Conservation (phyloP, 805 yeast species). For the Pichia thaimueangensis region DNA sequence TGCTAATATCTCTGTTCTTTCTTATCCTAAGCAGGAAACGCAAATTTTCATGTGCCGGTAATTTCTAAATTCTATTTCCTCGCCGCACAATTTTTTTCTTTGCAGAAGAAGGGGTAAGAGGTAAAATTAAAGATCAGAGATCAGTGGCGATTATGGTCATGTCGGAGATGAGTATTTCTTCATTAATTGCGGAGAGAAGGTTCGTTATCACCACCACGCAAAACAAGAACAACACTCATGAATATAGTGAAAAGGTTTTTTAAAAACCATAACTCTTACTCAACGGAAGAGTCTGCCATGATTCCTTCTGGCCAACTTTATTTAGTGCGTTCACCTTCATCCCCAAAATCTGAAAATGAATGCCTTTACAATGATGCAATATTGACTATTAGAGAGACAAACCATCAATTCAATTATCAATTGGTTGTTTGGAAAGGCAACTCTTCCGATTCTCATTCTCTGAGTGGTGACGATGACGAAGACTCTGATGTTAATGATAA, state of each 20-base stretch:
- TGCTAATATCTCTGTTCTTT: too few species aligned
- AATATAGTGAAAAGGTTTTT: slow-evolving; percentile 62
- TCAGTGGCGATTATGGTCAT: too few species aligned
- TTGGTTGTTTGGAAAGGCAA: slow-evolving; percentile 62
- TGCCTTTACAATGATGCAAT: slow-evolving; percentile 77
- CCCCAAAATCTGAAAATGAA: slow-evolving; percentile 85
- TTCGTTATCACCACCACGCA: too few species aligned
- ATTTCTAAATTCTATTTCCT: too few species aligned
- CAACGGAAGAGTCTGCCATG: slow-evolving; percentile 55
- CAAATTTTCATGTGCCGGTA: too few species aligned
- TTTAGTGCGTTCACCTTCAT: slow-evolving; percentile 63
- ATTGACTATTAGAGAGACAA: slow-evolving; percentile 61
- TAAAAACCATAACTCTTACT: slow-evolving; percentile 25
- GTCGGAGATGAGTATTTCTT: too few species aligned
- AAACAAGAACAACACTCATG: slow-evolving; percentile 42
- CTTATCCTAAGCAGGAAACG: too few species aligned
- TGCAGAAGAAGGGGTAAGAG: too few species aligned
- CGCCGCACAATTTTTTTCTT: too few species aligned
- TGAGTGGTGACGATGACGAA: slow-evolving; percentile 41
- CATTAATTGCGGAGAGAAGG: too few species aligned
- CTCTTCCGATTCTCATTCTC: slow-evolving; percentile 55
- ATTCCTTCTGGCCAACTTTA: slow-evolving; percentile 77
- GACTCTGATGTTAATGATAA: slow-evolving; percentile 36
- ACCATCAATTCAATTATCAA: slow-evolving; percentile 56
- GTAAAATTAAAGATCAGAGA: too few species aligned